A percentile compares a stretch with the other conserved stretches of the same genome.
phyloP scores from a whole-genome alignment of 2,329 filamentous ascomycete species.

The Fusarium beomiforme region DNA sequence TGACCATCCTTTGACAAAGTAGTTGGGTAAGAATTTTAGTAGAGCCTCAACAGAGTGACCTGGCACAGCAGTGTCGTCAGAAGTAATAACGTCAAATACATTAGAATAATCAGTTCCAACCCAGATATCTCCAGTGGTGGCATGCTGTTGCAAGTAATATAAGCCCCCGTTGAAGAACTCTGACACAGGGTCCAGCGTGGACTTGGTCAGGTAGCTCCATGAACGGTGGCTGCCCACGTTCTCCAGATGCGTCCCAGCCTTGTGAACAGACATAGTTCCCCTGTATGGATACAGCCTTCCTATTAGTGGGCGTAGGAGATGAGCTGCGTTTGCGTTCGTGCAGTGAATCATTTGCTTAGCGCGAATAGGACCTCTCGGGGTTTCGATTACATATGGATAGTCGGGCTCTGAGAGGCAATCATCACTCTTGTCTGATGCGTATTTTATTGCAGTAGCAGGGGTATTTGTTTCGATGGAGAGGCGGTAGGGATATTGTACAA shows the following conservation, averaged over 20 bases:
- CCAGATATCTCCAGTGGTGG: neutral
- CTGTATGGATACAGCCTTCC: neutral
- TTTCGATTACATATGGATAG: constrained; percentile 46
- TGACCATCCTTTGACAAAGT: neutral
- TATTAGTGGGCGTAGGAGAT: neutral
- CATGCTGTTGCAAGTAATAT: neutral
- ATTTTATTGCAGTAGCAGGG: neutral
- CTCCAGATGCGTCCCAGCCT: neutral
- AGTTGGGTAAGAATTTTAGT: neutral
- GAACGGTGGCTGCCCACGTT: neutral
- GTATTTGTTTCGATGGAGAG: neutral
- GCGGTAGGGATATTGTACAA: neutral
- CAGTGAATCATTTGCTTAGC: neutral
- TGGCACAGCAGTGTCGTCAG: neutral
- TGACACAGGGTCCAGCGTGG: neutral
- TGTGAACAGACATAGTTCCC: neutral
- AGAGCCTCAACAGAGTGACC: neutral
- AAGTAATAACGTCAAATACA: neutral
- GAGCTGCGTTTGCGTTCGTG: neutral
- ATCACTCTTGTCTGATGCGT: accelerated
- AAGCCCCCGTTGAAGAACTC: neutral
- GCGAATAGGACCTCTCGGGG: neutral
- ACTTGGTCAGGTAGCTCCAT: neutral
- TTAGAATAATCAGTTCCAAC: neutral
- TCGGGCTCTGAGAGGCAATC: accelerated